Conservation (phyloP, 1,139 yeast species). For the Kodamaea sp. region DNA sequence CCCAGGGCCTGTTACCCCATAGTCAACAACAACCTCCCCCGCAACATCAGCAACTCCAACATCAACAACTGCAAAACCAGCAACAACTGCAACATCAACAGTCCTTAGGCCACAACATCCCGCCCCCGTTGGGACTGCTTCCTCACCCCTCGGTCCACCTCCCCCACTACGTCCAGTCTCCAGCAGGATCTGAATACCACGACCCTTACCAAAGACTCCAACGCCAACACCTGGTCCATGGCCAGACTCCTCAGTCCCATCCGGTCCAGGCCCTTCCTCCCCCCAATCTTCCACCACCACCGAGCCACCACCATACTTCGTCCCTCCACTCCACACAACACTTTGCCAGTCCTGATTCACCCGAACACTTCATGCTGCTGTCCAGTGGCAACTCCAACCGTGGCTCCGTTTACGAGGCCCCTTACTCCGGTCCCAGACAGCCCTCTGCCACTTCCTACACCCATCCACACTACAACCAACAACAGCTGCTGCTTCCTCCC, state of each 20-base stretch:
- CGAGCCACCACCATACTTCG: too few relatives aligned
- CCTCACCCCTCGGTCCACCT: background rate
- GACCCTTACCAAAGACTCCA: background rate
- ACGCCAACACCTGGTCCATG: conserved; percentile 3
- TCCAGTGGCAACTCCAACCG: conserved; percentile 1
- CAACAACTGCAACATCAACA: conserved; percentile 8
- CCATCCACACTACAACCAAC: background rate
- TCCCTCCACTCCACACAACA: too few relatives aligned
- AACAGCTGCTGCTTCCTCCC: background rate
- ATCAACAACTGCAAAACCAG: conserved; percentile 4
- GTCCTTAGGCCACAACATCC: conserved; percentile 3
- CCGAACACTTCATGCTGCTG: background rate
- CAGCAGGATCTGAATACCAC: too few relatives aligned
- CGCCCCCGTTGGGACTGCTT: background rate
- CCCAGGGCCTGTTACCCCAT: conserved; percentile 2
- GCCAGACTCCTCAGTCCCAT: conserved; percentile 3
- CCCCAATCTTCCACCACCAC: background rate
- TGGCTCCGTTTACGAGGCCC: background rate
- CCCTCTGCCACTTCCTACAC: background rate
- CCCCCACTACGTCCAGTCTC: too few relatives aligned
- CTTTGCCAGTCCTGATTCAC: background rate
- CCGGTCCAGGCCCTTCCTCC: conserved; percentile 1
- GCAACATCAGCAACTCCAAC: conserved; percentile 5
- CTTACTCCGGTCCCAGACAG: background rate
- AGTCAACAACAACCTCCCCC: conserved; percentile 3